phyloP scores from a whole-genome alignment of 306 rosid species.

The Cajanus cajan region DNA sequence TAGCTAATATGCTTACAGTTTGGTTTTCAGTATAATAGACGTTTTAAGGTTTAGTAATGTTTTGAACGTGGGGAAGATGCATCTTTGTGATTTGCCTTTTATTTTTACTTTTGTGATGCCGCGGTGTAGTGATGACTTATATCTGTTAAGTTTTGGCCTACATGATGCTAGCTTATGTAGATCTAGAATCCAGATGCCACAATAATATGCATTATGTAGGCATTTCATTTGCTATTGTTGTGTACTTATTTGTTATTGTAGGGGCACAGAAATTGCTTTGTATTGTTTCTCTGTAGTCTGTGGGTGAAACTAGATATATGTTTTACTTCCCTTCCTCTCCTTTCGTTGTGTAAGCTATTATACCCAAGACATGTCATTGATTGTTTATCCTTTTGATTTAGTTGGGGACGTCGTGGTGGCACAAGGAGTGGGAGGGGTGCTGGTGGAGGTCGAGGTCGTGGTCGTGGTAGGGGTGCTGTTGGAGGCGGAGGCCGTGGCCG shows the following conservation, averaged over 20 bases:
- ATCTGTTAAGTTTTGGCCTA: background rate
- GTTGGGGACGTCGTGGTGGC: conserved; percentile 62
- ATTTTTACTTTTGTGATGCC: background rate
- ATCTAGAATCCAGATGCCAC: background rate
- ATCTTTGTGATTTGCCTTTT: background rate
- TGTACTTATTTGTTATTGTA: background rate
- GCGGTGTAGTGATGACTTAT: background rate
- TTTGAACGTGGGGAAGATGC: background rate
- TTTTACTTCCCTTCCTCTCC: background rate
- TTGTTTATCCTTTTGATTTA: background rate
- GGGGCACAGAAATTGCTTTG: background rate
- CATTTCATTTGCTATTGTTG: background rate
- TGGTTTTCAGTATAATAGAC: background rate
- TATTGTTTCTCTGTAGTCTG: background rate
- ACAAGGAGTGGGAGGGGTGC: conserved; percentile 41
- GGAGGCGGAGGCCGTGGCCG: conserved; percentile 47
- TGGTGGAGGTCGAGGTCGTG: conserved; percentile 43
- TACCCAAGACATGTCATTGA: background rate
- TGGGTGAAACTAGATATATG: background rate
- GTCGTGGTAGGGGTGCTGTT: conserved; percentile 27
- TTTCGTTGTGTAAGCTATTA: background rate
- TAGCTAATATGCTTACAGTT: background rate
- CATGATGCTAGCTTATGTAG: background rate
- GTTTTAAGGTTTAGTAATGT: background rate
- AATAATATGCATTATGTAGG: background rate